Base-by-base conservation (phyloP, 2,329 filamentous ascomycete species). In the Fusarium sp. region DNA sequence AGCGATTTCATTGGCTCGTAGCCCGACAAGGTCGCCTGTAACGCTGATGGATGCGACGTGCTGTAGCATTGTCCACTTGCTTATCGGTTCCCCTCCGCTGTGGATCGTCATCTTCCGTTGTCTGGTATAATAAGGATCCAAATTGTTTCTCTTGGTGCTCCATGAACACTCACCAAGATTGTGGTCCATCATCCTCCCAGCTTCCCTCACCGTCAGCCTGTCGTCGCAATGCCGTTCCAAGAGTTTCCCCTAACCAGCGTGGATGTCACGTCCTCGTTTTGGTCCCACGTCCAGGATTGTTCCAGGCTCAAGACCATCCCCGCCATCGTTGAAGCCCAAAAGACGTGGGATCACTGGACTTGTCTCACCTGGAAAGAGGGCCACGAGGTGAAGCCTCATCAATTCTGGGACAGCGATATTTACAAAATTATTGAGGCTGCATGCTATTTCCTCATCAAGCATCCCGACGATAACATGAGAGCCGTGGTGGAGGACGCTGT, bases 331-430 rank as follows among this genome's bases (percentile, higher is more conserved):
- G 52, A 65, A n/a, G 63, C 52, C 6, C 63, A 65, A 37, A 65
- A 65, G n/a, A 27, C 20, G 8, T 48, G 35, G 52, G 22, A 48
- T 1, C 63, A 65, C 5, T 65, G 63, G 63, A 27, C 24, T 39
- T 65, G 63, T 37, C 63, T 65, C 20, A 65, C 63, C 11, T 65
- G 63, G 63, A 37, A 52, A 10, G 63, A 65, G 37, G 63, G 63
- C 4, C 63, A 65, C 29, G 2, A 22, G 1, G 24, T 58, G 24
- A 59, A 65, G 8, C 54, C 54, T 8, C 54, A 57, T 35, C 54
- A 57, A 33, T 66, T 66, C 64, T 66, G 64, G 64, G 64, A 66
- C n/a, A 66, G 64, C 57, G 64, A 66, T 13, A 54, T 66, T 22
- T 61, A 61, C 57, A 66, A 66, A 18, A 54, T 61, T 2, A 20